phyloP scores from a whole-genome alignment of 2,329 filamentous ascomycete species.

The Bertia moriformis region DNA sequence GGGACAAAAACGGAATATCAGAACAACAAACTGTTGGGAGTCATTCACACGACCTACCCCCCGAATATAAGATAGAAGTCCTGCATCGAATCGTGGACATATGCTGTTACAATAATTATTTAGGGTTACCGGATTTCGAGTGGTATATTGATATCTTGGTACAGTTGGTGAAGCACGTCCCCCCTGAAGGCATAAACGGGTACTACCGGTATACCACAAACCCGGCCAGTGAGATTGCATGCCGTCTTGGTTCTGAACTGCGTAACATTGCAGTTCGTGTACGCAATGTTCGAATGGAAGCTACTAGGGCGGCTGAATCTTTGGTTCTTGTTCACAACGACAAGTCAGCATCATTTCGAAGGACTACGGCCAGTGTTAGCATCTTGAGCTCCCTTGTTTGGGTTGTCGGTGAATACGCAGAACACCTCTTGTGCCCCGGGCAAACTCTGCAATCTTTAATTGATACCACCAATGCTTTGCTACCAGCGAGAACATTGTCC shows the following conservation, averaged over 20 bases:
- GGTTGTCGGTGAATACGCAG: slow-evolving; percentile 77
- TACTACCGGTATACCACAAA: slow-evolving; percentile 2
- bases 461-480: slow-evolving; percentile 42
- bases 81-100: slow-evolving; percentile 73
- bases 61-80: slow-evolving; percentile 74
- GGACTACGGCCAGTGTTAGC: slow-evolving; percentile 43
- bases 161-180: slow-evolving; percentile 65
- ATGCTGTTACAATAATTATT: slow-evolving; percentile 80
- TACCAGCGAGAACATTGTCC: slow-evolving; percentile 54
- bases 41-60: slow-evolving; percentile 51
- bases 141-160: slow-evolving; percentile 91
- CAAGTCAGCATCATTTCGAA: slow-evolving; percentile 35
- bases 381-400: slow-evolving; percentile 67
- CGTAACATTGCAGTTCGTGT: slow-evolving; percentile 88
- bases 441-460: slow-evolving; percentile 62
- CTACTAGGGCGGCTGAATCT: slow-evolving; percentile 70
- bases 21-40: slow-evolving; percentile 7
- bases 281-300: slow-evolving; percentile 63
- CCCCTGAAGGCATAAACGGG: slow-evolving; percentile 24
- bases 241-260: slow-evolving; percentile 69
- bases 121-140: slow-evolving; percentile 76
- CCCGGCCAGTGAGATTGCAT: slow-evolving; percentile 36
- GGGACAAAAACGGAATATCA: background rate
- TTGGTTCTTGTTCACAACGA: slow-evolving; percentile 35
- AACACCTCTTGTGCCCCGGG: slow-evolving; percentile 55